phyloP scores from a whole-genome alignment of 768 basidiomycete genomes.

The Mycena venus region DNA sequence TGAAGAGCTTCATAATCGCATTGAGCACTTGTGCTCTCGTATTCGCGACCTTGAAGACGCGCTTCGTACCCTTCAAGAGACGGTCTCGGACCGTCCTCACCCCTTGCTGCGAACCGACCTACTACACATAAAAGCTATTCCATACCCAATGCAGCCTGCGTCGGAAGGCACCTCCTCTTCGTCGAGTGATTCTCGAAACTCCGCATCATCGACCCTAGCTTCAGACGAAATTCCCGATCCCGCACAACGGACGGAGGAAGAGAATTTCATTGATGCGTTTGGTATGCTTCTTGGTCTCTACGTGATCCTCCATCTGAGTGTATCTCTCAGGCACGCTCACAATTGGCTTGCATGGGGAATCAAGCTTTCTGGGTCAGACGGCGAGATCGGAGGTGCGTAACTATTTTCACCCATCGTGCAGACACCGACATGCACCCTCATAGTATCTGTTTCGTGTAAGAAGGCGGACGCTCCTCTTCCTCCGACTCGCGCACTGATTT shows the following conservation, averaged over 20 bases:
- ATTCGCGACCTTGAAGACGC: conserved; percentile 74
- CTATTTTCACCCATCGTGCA: neutral
- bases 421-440: conserved; percentile 12
- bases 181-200: conserved; percentile 5
- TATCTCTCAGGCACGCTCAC: conserved; percentile 64
- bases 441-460: conserved; percentile 73
- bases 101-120: conserved; percentile 56
- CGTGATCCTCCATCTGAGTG: neutral
- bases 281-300: conserved; percentile 34
- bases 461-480: neutral
- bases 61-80: conserved; percentile 62
- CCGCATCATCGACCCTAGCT: conserved; percentile 17
- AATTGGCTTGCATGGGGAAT: conserved; percentile 67
- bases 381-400: conserved; percentile 76
- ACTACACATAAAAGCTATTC: conserved; percentile 42
- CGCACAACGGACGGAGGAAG: conserved; percentile 40
- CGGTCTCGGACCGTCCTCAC: conserved; percentile 63
- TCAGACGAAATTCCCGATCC: conserved; percentile 10
- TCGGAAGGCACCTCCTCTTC: neutral
- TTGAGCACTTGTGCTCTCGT: conserved; percentile 67
- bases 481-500: neutral
- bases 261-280: conserved; percentile 59
- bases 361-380: conserved; percentile 72
- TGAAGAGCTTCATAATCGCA: conserved; percentile 76
- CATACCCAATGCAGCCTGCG: neutral